A percentile compares a stretch with the other conserved stretches of the same genome.
Evolutionary conservation across 1,284 basidiomycete species (phyloP).

Genomic region (Tilletia walkeri): DNA sequence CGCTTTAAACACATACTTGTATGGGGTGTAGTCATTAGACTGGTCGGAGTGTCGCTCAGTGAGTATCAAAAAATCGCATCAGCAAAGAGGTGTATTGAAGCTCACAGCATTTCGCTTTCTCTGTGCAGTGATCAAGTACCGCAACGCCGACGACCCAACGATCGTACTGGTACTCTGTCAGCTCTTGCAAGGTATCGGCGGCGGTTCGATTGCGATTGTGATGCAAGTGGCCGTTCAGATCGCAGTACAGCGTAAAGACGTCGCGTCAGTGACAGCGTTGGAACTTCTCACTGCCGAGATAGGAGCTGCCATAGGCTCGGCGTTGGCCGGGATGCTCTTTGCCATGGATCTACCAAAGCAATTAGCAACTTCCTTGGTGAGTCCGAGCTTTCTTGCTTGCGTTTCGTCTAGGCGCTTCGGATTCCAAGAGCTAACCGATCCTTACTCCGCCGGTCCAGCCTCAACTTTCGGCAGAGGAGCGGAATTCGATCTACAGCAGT

Average conservation of each 20-base stretch:
- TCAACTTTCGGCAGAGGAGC: slow-evolving; percentile 43
- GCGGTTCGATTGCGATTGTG: slow-evolving; percentile 71
- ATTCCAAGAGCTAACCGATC: neutral
- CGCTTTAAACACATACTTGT: slow-evolving; percentile 69
- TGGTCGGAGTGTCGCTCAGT: slow-evolving; percentile 62
- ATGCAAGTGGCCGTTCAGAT: slow-evolving; percentile 76
- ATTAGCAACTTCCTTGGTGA: slow-evolving; percentile 52
- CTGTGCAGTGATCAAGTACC: slow-evolving; percentile 56
- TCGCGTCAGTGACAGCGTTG: slow-evolving; percentile 77
- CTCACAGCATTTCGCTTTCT: no score
- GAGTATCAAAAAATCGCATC: neutral
- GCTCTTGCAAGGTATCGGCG: slow-evolving; percentile 73
- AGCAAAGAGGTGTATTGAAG: no score
- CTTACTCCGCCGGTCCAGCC: slow-evolving; percentile 18
- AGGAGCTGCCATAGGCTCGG: slow-evolving; percentile 70
- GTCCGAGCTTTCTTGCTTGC: neutral
- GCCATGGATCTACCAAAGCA: slow-evolving; percentile 64
- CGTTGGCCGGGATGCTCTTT: slow-evolving; percentile 63
- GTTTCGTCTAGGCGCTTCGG: neutral
- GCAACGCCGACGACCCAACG: slow-evolving; percentile 65
- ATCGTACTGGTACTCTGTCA: slow-evolving; percentile 59
- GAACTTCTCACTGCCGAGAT: slow-evolving; percentile 77
- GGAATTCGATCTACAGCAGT: slow-evolving; percentile 46
- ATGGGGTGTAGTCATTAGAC: slow-evolving; percentile 67
- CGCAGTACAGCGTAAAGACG: slow-evolving; percentile 70